Conservation (phyloP, 2,329 filamentous ascomycete genomes). For the Fusarium newnesense region DNA sequence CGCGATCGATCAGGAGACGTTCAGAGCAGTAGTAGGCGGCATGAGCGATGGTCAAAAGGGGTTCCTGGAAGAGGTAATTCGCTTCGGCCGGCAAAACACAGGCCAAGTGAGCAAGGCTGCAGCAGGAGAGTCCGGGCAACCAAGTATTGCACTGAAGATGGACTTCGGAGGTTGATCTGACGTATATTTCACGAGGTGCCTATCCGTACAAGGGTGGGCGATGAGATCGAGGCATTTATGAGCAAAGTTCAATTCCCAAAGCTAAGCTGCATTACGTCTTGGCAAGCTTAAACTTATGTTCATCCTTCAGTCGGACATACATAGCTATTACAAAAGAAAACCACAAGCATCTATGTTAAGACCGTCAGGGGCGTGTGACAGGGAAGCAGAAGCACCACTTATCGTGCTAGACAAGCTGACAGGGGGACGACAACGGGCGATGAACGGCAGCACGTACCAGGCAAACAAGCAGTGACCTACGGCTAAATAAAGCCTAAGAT, state of each 20-base stretch:
- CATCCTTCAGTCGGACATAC: neutral
- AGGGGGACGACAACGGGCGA: constrained; percentile 4
- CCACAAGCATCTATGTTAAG: neutral
- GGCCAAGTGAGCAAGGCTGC: constrained; percentile 53
- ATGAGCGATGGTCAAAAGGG: constrained; percentile 77
- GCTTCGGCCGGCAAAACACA: constrained; percentile 65
- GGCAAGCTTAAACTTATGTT: constrained; percentile 11
- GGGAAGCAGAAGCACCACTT: neutral
- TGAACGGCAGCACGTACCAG: neutral
- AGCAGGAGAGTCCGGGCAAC: constrained; percentile 64
- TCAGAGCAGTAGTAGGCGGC: constrained; percentile 77
- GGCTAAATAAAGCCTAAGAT: neutral
- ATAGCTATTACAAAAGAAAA: constrained; percentile 2
- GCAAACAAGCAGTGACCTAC: constrained; percentile 1
- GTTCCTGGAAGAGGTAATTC: constrained; percentile 85
- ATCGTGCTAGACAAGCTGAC: constrained; percentile 8
- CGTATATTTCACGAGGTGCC: constrained; percentile 2
- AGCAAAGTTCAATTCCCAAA: constrained; percentile 4
- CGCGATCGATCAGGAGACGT: constrained; percentile 75
- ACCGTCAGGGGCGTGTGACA: neutral
- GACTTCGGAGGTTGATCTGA: constrained; percentile 72
- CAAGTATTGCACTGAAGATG: constrained; percentile 95
- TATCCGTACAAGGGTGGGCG: neutral
- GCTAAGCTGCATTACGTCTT: constrained; percentile 10
- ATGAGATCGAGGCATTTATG: constrained; percentile 8